Evolutionary conservation across 2,329 filamentous ascomycete genomes (phyloP), one percentile per base, ranked within the genome.

Genomic region (Ophiostoma sp.): DNA sequence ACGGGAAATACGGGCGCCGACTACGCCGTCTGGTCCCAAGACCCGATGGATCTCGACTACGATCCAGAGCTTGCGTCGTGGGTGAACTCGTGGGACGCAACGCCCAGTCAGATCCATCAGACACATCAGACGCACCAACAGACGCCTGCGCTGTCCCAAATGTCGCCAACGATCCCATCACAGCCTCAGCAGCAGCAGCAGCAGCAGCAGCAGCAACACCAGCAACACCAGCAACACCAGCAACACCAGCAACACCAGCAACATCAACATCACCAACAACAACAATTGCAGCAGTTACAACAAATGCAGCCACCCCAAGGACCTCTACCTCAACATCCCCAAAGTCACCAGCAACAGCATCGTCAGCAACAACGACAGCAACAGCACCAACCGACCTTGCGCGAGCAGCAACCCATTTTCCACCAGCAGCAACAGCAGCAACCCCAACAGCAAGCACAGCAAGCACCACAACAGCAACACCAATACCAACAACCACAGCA

Each of bases 41-140:
- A 79, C 31, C 72, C 77, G 0, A 80, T 79, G 79, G 79, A 80
- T 22, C 69, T 79, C 15, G 79, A 80, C 72, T 76, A 78, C 22
- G 78, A 79, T 69, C 71, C 75, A 3, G 79, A 79, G 71, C 74
- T 64, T 71, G 75, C 71, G 64, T 77, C 69, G 15, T 80, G 73
- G 77, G 76, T 72, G 31, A 74, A 57, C 71, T 77, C 76, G 2
- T 75, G 74, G 74, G 72, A 61, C 3, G 61, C 64, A 2, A 69
- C 75, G n/a, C 66, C 36, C 59, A 50, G 19, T 36, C 28, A 63
- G 3, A 55, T 69, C 31, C 72, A 33, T 12, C 19, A 63, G 15
- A 48, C 45, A 5, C 45, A 64, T 0, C 70, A 55, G 1, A 48
- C 48, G 22, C 72, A 57, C 12, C 72, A 64, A 25, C 59, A 63